Evolutionary conservation across 805 yeast species (phyloP), one percentile per base, ranked within the genome.

Genomic region (Metschnikowia dekortorum): DNA sequence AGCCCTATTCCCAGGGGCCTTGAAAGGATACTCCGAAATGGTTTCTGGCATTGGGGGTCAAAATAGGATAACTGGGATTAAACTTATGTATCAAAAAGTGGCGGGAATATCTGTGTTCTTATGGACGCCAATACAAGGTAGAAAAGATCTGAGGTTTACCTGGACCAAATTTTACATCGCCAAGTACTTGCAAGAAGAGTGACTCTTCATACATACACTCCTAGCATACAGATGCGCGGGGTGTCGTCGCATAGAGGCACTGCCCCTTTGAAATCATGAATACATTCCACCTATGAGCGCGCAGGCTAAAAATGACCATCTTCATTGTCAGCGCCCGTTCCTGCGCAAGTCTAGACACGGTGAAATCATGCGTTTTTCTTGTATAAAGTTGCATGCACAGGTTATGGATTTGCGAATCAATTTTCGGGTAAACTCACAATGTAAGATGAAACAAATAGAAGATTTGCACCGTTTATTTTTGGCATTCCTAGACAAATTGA

Each of bases 131-230:
- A 30, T 11, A 40, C 10, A 41, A 30, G 22, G 34, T 8, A 8
- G 30, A 28, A 32, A 39, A 39, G 31, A 39, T 28, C 41, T 33
- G 32, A n/a, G 22, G 22, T n/a, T 9, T 14, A 6, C 13, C 31
- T 33, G 38, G 45, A 10, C 45, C 45, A 41, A 11, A 22, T 42
- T 42, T 31, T 42, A 14, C 26, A 33, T 14, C 45, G 37, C 37
- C 37, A 28, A 26, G 45, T 29, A 14, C 33, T 14, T 29, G 9
- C 18, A 30, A 29, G 43, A 22, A 30, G 45, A 33, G 38, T 42
- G 45, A 42, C 38, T 41, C 45, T 32, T 38, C 45, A n/a, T 38
- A 33, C 45, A 42, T 42, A 38, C 45, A 42, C 45, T 33, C 45
- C 45, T 33, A 13, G 31, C 38, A 22, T 28, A 33, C 13, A n/a